A percentile compares a stretch with the other conserved stretches of the same genome.
Conservation (phyloP, 164 flowering plant species). For the Berberis thunbergii region DNA sequence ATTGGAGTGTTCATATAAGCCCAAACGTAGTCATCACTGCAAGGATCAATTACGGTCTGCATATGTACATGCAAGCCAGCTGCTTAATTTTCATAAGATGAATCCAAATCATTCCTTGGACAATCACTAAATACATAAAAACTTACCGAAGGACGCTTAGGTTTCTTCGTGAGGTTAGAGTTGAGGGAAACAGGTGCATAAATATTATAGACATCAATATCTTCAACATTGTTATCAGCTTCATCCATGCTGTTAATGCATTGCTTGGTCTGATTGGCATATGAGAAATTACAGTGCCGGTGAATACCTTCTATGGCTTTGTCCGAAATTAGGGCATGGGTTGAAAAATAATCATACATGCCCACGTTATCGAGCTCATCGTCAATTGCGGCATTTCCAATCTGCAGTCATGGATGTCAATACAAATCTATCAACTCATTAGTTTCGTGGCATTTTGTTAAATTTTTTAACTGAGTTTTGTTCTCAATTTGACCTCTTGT, state of each 20-base stretch:
- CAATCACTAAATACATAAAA: background rate
- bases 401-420: slow-evolving; percentile 27
- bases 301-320: slow-evolving; percentile 4
- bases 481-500: no score
- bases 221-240: background rate
- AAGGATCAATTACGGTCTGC: slow-evolving; percentile 34
- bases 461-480: no score
- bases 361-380: slow-evolving; percentile 47
- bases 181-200: slow-evolving; percentile 46
- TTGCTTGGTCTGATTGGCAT: background rate
- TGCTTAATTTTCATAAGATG: background rate
- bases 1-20: slow-evolving; percentile 45
- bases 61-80: background rate
- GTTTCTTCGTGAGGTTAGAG: slow-evolving; percentile 23
- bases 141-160: slow-evolving; percentile 27
- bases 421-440: background rate
- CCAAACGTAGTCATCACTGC: slow-evolving; percentile 37
- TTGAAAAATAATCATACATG: slow-evolving; percentile 42
- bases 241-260: background rate
- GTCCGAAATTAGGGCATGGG: slow-evolving; percentile 57
- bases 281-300: slow-evolving; percentile 32
- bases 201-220: slow-evolving; percentile 53
- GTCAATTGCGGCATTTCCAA: slow-evolving; percentile 69
- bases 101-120: background rate
- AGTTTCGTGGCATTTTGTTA: no score